A percentile compares a stretch with the other conserved stretches of the same genome.
Conservation (phyloP, 75 land plant genomes). For the Larix kaempferi region DNA sequence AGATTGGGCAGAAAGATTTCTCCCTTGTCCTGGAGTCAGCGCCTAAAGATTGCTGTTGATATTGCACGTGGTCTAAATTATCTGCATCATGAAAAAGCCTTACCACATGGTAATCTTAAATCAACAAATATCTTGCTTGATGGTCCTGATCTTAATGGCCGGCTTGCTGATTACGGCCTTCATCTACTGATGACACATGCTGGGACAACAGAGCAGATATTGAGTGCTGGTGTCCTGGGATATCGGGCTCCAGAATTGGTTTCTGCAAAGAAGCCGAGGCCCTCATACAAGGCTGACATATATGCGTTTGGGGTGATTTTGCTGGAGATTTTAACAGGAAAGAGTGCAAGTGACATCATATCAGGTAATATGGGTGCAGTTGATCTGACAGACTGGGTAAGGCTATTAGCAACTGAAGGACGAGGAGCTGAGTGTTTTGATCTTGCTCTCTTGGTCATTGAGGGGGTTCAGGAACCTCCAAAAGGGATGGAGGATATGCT, state of each 20-base stretch:
- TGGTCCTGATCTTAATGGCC: slow-evolving; percentile 69
- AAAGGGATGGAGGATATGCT: slow-evolving; percentile 85
- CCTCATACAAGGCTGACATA: slow-evolving; percentile 81
- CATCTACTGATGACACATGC: slow-evolving; percentile 94
- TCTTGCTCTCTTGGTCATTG: slow-evolving; percentile 29
- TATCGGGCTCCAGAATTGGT: slow-evolving; percentile 94
- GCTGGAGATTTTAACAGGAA: slow-evolving; percentile 86
- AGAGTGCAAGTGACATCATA: slow-evolving; percentile 83
- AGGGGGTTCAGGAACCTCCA: slow-evolving; percentile 32
- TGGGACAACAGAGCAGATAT: slow-evolving; percentile 85
- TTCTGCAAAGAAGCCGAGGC: slow-evolving; percentile 76
- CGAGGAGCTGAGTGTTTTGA: slow-evolving; percentile 82
- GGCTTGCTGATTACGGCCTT: slow-evolving; percentile 87
- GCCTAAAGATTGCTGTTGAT: slow-evolving; percentile 85
- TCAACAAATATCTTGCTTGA: slow-evolving; percentile 82
- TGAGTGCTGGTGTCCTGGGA: slow-evolving; percentile 84
- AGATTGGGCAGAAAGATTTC: slow-evolving; percentile 65
- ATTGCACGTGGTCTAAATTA: slow-evolving; percentile 91
- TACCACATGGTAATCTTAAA: slow-evolving; percentile 96
- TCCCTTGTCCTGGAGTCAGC: slow-evolving; percentile 81
- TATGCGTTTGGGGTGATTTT: slow-evolving; percentile 92
- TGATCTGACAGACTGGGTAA: slow-evolving; percentile 91
- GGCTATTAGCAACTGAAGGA: slow-evolving; percentile 65
- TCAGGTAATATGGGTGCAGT: slow-evolving; percentile 81
- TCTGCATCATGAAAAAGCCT: slow-evolving; percentile 81